Base-by-base conservation (phyloP, 2,329 filamentous ascomycete species). In the Macroventuria anomochaeta region DNA sequence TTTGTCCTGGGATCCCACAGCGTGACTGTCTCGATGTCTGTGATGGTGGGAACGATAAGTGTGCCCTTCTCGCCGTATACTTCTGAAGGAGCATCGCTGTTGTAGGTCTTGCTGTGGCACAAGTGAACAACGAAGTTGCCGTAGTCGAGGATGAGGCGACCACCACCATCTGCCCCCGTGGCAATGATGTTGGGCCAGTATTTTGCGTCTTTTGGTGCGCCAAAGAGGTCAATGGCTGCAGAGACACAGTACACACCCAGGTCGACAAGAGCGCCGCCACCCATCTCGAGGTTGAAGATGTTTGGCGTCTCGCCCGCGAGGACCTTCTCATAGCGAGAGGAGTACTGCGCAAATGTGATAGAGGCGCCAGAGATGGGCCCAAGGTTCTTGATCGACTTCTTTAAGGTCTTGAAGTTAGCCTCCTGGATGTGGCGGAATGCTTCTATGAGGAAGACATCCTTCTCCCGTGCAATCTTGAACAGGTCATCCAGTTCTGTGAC, bases 381-480 rank as follows among this genome's bases (percentile, higher is more conserved):
- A 2, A 81, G 60, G n/a, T 65, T 66, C 33, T 70, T 63, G 15
- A 79, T 67, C 8, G 63, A 63, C 6, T 64, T 55, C 37, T 77
- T 76, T 26, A 81, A 62, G 25, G 76, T 64, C 48, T 77, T 76
- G 73, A 79, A 81, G 64, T 81, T 81, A 34, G 71, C 68, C 67
- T 81, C 79, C 67, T 80, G 79, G 42, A 81, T 75, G 61, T 81
- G 79, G 29, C 79, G 70, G 70, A 74, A 80, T 13, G 79, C 79
- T 67, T 81, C 79, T 51, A 81, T 73, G 12, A 81, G 62, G 55
- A 77, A 75, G 8, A 80, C 71, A 13, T 69, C 65, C 18, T 79
- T 73, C 31, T 69, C 63, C 36, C 76, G 69, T 1, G 79, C 77
- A 12, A 76, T 64, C 13, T 61, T 57, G 65, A 80, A 79, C 11